phyloP scores from a whole-genome alignment of 257 asterid genomes.

The Solanum chilense region DNA sequence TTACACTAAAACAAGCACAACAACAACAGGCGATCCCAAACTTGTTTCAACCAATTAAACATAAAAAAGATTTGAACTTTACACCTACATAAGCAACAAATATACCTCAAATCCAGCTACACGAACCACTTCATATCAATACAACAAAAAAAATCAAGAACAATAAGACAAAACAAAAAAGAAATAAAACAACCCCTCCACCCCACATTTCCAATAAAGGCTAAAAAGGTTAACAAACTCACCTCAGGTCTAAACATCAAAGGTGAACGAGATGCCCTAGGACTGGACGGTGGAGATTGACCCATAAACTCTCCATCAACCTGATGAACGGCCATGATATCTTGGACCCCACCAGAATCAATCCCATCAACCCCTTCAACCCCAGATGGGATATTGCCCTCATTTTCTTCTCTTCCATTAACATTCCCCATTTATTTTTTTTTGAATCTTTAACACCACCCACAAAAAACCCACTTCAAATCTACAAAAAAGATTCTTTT shows the following conservation, averaged over 20 bases:
- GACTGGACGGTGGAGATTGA: slow-evolving; percentile 83
- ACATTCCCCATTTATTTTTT: slow-evolving; percentile 58
- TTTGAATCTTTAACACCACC: neutral
- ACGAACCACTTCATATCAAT: neutral
- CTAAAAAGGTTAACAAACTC: neutral
- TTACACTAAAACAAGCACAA: neutral
- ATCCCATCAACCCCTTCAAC: slow-evolving; percentile 6
- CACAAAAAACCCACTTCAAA: neutral
- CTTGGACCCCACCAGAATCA: slow-evolving; percentile 27
- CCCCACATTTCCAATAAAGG: neutral
- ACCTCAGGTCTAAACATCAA: slow-evolving; percentile 88
- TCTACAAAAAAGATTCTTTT: neutral
- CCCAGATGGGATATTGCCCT: slow-evolving; percentile 32
- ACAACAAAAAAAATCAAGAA: neutral
- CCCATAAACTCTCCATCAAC: slow-evolving; percentile 48
- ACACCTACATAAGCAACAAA: neutral
- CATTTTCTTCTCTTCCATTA: slow-evolving; percentile 63
- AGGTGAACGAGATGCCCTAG: slow-evolving; percentile 89
- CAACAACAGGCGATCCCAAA: neutral
- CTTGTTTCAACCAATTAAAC: neutral
- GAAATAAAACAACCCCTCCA: neutral
- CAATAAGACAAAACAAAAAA: neutral
- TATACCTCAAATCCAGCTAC: neutral
- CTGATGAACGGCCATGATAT: slow-evolving; percentile 36
- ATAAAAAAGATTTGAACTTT: neutral